A percentile compares a stretch with the other conserved stretches of the same genome.
Conservation (phyloP, 2,329 filamentous ascomycete genomes). For the Dothideomycetidae sp. region DNA sequence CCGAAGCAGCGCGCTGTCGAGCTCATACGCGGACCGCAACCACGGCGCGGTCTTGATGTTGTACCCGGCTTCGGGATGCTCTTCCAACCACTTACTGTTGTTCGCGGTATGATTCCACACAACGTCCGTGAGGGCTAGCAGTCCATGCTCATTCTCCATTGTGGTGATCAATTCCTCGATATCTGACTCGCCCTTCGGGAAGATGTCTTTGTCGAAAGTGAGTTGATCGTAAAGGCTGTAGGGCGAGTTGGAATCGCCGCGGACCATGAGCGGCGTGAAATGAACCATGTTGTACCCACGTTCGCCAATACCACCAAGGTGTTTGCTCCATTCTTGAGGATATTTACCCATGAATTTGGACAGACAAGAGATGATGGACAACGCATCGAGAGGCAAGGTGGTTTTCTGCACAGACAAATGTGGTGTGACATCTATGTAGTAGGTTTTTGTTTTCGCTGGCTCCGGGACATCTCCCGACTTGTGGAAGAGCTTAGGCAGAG, state of each 20-base stretch:
- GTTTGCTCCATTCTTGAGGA: constrained; percentile 76
- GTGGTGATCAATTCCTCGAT: constrained; percentile 60
- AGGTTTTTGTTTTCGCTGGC: constrained; percentile 49
- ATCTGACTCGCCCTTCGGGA: constrained; percentile 74
- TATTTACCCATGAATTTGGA: constrained; percentile 98
- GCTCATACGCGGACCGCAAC: constrained; percentile 51
- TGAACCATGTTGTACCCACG: constrained; percentile 98
- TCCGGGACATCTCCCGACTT: constrained; percentile 35
- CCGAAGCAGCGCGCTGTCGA: constrained; percentile 60
- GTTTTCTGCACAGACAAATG: constrained; percentile 58
- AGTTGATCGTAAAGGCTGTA: constrained; percentile 95
- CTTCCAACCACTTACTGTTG: constrained; percentile 86
- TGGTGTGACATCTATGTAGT: constrained; percentile 91
- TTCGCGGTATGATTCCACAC: constrained; percentile 97
- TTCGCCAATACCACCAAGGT: constrained; percentile 73
- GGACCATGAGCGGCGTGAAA: constrained; percentile 83
- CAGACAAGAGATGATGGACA: constrained; percentile 85
- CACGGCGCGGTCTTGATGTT: constrained; percentile 79
- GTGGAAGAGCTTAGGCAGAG: constrained; percentile 63
- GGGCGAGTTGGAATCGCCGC: constrained; percentile 84
- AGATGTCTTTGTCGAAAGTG: constrained; percentile 65
- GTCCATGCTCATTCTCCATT: constrained; percentile 70
- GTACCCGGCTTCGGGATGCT: constrained; percentile 92
- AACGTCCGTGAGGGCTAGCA: constrained; percentile 85
- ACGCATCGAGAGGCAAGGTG: constrained; percentile 65